Base-by-base conservation (phyloP, 2,329 filamentous ascomycete genomes). In the Zymoseptoria ardabiliae region DNA sequence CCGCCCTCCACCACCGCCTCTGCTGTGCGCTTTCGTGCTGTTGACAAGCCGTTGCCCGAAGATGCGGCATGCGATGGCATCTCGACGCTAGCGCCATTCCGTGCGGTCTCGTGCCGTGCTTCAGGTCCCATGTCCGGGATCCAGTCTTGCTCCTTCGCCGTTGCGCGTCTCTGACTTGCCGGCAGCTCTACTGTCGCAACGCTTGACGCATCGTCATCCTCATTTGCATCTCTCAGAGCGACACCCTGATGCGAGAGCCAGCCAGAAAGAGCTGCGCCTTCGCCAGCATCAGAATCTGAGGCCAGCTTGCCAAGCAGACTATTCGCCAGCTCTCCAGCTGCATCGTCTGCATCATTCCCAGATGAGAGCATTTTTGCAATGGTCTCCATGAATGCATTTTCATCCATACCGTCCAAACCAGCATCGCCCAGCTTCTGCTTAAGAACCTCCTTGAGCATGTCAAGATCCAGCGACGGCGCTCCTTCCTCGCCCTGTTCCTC, bases 281-380 rank as follows among this genome's bases (percentile, higher is more conserved):
- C 64, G 2, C 63, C 66, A 9, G 65, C 61, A 13, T 68, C 69
- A 28, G 22, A 19, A 19, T 69, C 61, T 19, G 64, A 65, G 10
- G 64, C 65, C 2, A 68, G 70, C 20, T 73, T 71, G 19, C 66
- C 68, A 9, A 80, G 71, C 60, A 80, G 69, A 10, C 72, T 72
- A 41, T 75, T 73, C 25, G 77, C 74, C 61, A 80, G 69, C 51
- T 76, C 70, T 23, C 74, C 74, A 19, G 74, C 69, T 58, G 77
- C 74, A 17, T 77, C 76, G 54, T 78, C 77, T 23, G 72, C 72
- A 7, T 69, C 67, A 54, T 61, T 72, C n/a, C 76, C 69, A 28
- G 74, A 73, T 4, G 71, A 72, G 10, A 78, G 69, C 76, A 80
- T 78, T 55, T 77, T 73, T 64, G 73, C 70, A 4, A 77, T 73